Conservation (phyloP, 2,329 filamentous ascomycete species). For the Apiospora hydei region DNA sequence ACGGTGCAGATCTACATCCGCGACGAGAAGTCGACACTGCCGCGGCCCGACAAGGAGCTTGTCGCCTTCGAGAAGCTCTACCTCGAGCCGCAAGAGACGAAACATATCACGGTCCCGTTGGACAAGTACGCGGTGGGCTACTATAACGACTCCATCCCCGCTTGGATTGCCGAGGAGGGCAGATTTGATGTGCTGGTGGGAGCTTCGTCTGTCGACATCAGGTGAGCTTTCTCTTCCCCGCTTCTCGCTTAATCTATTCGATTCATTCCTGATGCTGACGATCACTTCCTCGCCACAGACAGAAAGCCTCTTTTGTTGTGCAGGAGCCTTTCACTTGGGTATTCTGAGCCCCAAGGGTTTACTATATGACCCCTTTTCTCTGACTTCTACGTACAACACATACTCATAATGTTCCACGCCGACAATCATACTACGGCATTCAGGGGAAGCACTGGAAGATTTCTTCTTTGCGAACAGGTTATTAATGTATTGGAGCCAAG, state of each 20-base stretch:
- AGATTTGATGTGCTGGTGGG: constrained; percentile 67
- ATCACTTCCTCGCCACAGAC: constrained; percentile 46
- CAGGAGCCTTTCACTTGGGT: constrained; percentile 72
- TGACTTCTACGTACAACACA: background rate
- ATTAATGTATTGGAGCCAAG: background rate
- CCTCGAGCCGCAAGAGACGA: constrained; percentile 63
- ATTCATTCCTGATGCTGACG: constrained; percentile 12
- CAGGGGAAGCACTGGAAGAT: background rate
- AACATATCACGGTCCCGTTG: constrained; percentile 53
- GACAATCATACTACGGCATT: background rate
- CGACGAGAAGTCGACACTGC: constrained; percentile 68
- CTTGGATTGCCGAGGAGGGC: constrained; percentile 73
- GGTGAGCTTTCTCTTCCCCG: constrained; percentile 50
- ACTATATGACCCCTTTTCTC: background rate
- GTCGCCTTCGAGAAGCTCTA: constrained; percentile 72
- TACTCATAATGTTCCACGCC: background rate
- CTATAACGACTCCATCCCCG: constrained; percentile 64
- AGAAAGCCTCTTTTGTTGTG: constrained; percentile 61
- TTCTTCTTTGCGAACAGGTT: background rate
- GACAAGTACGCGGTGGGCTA: constrained; percentile 65
- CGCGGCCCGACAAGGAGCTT: constrained; percentile 73
- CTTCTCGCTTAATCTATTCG: constrained; percentile 29
- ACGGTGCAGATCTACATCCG: constrained; percentile 73
- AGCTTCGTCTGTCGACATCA: constrained; percentile 68
- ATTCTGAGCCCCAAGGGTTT: constrained; percentile 49